These are phyloP conservation scores for Diaporthe vexans DNA, from an alignment of 2,329 filamentous ascomycete genomes.

Conservation along the genomic window DNA sequence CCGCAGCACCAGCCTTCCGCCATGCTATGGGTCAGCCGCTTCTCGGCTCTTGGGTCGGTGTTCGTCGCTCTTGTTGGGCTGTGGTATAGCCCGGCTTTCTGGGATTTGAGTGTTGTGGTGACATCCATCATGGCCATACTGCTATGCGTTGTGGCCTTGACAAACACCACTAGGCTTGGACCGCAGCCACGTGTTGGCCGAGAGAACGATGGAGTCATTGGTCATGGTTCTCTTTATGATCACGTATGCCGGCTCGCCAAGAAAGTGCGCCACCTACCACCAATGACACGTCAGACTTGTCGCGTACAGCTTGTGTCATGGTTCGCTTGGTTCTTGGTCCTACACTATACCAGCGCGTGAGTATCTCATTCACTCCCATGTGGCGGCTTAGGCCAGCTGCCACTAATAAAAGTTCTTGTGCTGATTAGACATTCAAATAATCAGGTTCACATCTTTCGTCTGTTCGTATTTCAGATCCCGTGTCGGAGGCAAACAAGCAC, in stretches of 20 bases:
- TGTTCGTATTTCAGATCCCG: background rate
- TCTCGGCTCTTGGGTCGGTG: constrained; percentile 16
- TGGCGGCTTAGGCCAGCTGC: background rate
- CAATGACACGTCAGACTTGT: constrained; percentile 12
- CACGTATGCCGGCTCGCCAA: background rate
- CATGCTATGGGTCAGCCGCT: constrained; percentile 23
- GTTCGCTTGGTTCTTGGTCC: constrained; percentile 28
- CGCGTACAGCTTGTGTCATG: constrained; percentile 24
- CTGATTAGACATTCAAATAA: background rate
- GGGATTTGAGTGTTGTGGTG: constrained; percentile 15
- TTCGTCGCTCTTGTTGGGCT: constrained; percentile 14
- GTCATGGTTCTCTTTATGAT: background rate
- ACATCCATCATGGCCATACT: background rate
- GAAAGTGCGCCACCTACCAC: constrained; percentile 14
- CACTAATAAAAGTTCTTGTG: background rate
- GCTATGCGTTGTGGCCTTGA: constrained; percentile 13
- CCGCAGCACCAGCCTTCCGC: constrained; percentile 14
- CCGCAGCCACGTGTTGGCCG: background rate
- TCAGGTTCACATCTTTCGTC: constrained; percentile 8
- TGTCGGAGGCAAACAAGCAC: background rate
- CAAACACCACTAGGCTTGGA: constrained; percentile 4
- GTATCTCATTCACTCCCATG: background rate
- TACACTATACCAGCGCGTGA: constrained; percentile 24
- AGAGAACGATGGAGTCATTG: background rate
- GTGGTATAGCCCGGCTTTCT: constrained; percentile 12